A percentile compares a stretch with the other conserved stretches of the same genome.
Evolutionary conservation across 176 grass and related monocot genomes (phyloP).

Genomic region (Oryza glaberrima): DNA sequence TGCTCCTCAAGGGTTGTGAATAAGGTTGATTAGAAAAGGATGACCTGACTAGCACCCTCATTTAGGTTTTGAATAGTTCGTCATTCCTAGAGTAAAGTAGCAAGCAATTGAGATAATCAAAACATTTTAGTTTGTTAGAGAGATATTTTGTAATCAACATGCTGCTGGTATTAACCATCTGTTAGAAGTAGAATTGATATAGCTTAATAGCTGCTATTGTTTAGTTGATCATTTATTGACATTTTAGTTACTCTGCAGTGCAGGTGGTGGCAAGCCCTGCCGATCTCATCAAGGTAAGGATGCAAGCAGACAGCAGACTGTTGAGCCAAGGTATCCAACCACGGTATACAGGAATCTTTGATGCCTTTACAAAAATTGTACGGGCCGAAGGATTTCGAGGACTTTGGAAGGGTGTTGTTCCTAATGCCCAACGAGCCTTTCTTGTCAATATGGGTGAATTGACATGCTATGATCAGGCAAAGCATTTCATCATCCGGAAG

Average conservation of each 20-base stretch:
- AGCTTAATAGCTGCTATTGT: neutral
- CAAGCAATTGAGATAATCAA: neutral
- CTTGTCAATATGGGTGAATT: slow-evolving; percentile 91
- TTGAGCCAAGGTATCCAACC: slow-evolving; percentile 53
- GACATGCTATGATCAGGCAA: slow-evolving; percentile 83
- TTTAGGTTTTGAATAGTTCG: neutral
- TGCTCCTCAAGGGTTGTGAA: neutral
- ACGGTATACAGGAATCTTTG: slow-evolving; percentile 53
- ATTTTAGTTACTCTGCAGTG: slow-evolving; percentile 40
- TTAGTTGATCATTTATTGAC: slow-evolving; percentile 8
- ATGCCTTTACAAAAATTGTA: slow-evolving; percentile 75
- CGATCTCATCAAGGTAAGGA: slow-evolving; percentile 89
- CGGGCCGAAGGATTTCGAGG: slow-evolving; percentile 56
- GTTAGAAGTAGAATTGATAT: slow-evolving; percentile 13
- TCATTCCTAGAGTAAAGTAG: neutral
- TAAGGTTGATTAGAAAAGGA: neutral
- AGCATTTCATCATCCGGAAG: slow-evolving; percentile 65
- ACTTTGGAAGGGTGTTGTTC: slow-evolving; percentile 71
- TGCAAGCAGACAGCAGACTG: slow-evolving; percentile 77
- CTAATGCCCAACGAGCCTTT: slow-evolving; percentile 87
- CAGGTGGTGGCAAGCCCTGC: slow-evolving; percentile 80
- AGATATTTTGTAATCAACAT: neutral
- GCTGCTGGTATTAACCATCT: neutral
- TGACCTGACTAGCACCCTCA: neutral
- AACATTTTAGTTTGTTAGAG: neutral